Evolutionary conservation across 306 rosid species (phyloP), one percentile per base, ranked within the genome.

Genomic region (Betula pendula): DNA sequence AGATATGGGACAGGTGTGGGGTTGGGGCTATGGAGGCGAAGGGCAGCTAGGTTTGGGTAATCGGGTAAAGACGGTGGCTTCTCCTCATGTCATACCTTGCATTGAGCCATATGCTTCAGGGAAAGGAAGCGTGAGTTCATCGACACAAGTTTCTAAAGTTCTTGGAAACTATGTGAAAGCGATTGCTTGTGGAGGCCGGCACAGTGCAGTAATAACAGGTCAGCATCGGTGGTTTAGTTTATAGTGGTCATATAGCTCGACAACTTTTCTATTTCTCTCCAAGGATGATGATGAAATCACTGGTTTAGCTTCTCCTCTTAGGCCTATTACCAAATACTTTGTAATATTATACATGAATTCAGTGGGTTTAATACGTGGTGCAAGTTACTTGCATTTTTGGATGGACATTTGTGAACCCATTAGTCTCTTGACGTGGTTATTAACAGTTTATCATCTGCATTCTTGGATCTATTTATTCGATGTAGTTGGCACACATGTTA

Each of bases 1-100:
- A 94, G 97, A 91, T 94, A 78, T 92, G 96, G 96, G 96, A 87
- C 97, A 94, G 97, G 98, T 91, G 77, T 94, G 98, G 98, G 98
- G 98, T 86, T 94, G 98, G 97, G 98, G 98, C 94, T 90, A 94
- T 81, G 98, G 98, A 86, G 98, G 97, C 13, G 97, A 94, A 87
- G 98, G 98, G 69, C 98, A 94, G 80, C 96, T 94, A 73, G 98
- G 98, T 83, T 86, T 92, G 94, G 98, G 97, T 74, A 83, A 96
- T 43, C 89, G 97, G 70, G 89, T 94, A 68, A 91, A 92, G 91
- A 92, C 85, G 91, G 89, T 92, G 19, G 83, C 96, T 76, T 80
- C 96, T 25, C 98, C 97, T 79, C 97, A 90, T 81, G 80, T 82
- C 78, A 87, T 94, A 74, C 86, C 91, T 70, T 92, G 97, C 85